Evolutionary conservation across 345 rosid genomes (phyloP).

Genomic region (Eucalyptus erythrocorys): DNA sequence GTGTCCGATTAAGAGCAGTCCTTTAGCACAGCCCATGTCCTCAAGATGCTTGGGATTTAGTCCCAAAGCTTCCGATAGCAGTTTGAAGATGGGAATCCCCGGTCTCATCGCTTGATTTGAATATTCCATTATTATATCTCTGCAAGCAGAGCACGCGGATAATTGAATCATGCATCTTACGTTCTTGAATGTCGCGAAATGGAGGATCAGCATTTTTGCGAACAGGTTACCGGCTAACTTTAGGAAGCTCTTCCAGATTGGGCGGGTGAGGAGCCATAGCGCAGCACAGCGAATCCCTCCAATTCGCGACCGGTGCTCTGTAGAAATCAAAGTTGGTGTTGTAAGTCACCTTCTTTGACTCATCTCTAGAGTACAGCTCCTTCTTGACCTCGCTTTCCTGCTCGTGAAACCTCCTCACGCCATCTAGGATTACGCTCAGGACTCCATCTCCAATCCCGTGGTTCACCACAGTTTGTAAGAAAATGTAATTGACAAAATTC

Average conservation of each 20-base stretch:
- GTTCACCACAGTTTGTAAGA: too few relatives aligned
- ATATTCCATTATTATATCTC: constrained; percentile 22
- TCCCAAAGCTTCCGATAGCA: constrained; percentile 14
- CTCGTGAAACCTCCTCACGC: constrained; percentile 21
- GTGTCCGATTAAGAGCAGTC: too few relatives aligned
- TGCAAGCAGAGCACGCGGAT: neutral
- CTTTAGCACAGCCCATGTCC: too few relatives aligned
- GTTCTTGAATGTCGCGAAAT: neutral
- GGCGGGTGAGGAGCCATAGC: constrained; percentile 26
- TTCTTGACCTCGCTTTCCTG: constrained; percentile 21
- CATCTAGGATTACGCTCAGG: constrained; percentile 18
- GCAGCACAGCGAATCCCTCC: constrained; percentile 36
- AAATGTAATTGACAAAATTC: too few relatives aligned
- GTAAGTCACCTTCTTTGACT: constrained; percentile 4
- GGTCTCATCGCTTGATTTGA: constrained; percentile 10
- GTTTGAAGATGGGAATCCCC: neutral
- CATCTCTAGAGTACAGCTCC: constrained; percentile 11
- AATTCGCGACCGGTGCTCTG: constrained; percentile 7
- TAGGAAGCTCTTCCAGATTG: constrained; percentile 27
- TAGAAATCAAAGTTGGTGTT: constrained; percentile 27
- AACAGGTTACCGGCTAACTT: constrained; percentile 20
- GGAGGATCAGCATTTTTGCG: neutral
- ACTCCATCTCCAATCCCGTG: constrained; percentile 27
- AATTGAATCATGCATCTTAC: neutral
- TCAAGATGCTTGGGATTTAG: too few relatives aligned